Evolutionary conservation across 495 filamentous ascomycete genomes (phyloP).

Genomic region (Aspergillus heteromorphus): DNA sequence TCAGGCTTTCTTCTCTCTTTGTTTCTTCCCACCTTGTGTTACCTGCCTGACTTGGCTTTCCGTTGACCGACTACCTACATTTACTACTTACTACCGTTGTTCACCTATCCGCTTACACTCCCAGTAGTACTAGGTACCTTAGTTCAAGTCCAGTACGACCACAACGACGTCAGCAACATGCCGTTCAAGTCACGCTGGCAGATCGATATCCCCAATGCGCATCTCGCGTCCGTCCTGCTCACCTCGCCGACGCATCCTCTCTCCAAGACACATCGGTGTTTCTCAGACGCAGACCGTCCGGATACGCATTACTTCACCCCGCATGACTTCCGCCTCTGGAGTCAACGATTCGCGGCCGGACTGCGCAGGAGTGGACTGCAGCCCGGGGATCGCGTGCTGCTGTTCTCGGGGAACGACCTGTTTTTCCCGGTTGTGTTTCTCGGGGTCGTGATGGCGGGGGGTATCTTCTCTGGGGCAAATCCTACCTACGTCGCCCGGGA

Average conservation of each 20-base stretch:
- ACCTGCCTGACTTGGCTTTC: neutral
- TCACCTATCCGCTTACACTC: no score
- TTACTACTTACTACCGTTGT: no score
- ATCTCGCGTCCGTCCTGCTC: constrained; percentile 48
- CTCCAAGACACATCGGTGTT: constrained; percentile 34
- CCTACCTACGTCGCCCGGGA: constrained; percentile 67
- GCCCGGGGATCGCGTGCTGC: constrained; percentile 64
- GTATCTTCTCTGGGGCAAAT: constrained; percentile 75
- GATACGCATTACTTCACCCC: constrained; percentile 51
- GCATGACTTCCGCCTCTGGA: constrained; percentile 60
- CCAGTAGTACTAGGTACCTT: no score
- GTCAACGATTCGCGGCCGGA: constrained; percentile 67
- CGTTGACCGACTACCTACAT: neutral
- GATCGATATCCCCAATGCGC: constrained; percentile 41
- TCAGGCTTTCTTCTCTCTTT: no score
- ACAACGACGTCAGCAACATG: constrained; percentile 32
- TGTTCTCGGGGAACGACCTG: constrained; percentile 66
- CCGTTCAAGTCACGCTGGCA: constrained; percentile 48
- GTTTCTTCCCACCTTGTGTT: no score
- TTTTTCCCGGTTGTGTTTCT: constrained; percentile 70
- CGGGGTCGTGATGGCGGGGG: constrained; percentile 71
- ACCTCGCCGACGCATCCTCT: constrained; percentile 41
- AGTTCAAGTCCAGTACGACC: no score
- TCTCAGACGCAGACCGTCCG: constrained; percentile 53
- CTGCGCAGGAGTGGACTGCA: constrained; percentile 60